Evolutionary conservation across 306 rosid species (phyloP), one percentile per base, ranked within the genome.

Genomic region (Lathyrus sativus): DNA sequence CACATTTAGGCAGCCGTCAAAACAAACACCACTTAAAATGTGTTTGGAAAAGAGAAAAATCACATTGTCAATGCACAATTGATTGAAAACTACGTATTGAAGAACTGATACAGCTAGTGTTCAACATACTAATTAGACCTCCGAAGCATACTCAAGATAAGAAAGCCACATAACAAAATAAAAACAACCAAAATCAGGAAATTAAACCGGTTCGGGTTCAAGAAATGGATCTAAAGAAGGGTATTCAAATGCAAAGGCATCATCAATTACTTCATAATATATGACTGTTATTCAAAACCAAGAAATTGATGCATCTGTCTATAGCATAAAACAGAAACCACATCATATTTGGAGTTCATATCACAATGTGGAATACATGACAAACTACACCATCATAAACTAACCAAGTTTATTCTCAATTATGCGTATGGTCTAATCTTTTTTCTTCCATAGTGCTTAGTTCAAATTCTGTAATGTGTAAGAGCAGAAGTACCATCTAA

Each of bases 401-500:
- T 15, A 3, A 48, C 0, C 54, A 62, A 39, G 58, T 15, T 31
- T 17, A 48, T 48, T 49, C 43, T 26, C 29, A 66, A 66, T 10
- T 29, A 15, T 29, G n/a, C 26, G 8, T 24, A 11, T 35, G 58
- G 10, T 6, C 43, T 33, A 58, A 33, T 33, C 6, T 17, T n/a
- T 62, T 61, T 37, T 37, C n/a, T 44, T 13, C 4, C 6, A 18
- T 4, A 18, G 7, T 12, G 13, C 31, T 3, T 3, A 17, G 3
- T n/a, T 81, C 72, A 77, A 41, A 85, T 43, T 57, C n/a, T 83
- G 56, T 81, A 83, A 71, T 78, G 24, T 15, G 61, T 24, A 13
- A 82, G 72, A 62, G 75, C 42, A n/a, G 82, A 60, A 13, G 38
- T 78, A 2, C 85, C 89, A 39, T 83, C 73, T 11, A 76, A 19